phyloP scores from a whole-genome alignment of 2,329 filamentous ascomycete genomes.

The Cladophialophora immunda region DNA sequence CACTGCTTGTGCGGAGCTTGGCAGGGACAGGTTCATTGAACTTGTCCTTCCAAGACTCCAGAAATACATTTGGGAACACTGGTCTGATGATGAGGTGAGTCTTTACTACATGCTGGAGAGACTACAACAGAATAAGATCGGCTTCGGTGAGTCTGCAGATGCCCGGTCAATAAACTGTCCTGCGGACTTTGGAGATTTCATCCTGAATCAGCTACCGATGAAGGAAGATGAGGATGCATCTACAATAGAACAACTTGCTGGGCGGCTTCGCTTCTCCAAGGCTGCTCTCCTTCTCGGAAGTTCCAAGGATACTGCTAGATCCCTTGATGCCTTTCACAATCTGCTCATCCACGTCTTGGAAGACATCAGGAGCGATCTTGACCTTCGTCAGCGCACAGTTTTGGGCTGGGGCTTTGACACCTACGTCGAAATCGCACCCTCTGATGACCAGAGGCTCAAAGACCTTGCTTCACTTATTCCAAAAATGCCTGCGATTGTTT shows the following conservation, averaged over 20 bases:
- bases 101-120: constrained; percentile 36
- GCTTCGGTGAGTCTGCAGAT: background rate
- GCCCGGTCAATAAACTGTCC: constrained; percentile 20
- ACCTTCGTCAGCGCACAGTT: constrained; percentile 26
- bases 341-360: constrained; percentile 17
- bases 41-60: constrained; percentile 84
- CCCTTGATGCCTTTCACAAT: constrained; percentile 16
- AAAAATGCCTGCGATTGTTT: constrained; percentile 18
- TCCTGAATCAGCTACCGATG: constrained; percentile 12
- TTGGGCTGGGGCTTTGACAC: constrained; percentile 35
- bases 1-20: constrained; percentile 78
- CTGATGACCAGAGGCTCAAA: constrained; percentile 6
- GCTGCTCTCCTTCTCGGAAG: constrained; percentile 19
- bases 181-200: constrained; percentile 20
- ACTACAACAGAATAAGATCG: constrained; percentile 21
- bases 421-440: constrained; percentile 24
- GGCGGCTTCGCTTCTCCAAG: constrained; percentile 23
- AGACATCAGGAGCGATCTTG: constrained; percentile 13
- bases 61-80: constrained; percentile 79
- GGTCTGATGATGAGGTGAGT: constrained; percentile 73
- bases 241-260: constrained; percentile 25
- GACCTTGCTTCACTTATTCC: constrained; percentile 10
- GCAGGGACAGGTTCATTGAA: constrained; percentile 76
- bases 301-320: background rate
- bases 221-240: constrained; percentile 1